Evolutionary conservation across 2,329 filamentous ascomycete species (phyloP), one percentile per base, ranked within the genome.

Genomic region (Neofusicoccum sp.): DNA sequence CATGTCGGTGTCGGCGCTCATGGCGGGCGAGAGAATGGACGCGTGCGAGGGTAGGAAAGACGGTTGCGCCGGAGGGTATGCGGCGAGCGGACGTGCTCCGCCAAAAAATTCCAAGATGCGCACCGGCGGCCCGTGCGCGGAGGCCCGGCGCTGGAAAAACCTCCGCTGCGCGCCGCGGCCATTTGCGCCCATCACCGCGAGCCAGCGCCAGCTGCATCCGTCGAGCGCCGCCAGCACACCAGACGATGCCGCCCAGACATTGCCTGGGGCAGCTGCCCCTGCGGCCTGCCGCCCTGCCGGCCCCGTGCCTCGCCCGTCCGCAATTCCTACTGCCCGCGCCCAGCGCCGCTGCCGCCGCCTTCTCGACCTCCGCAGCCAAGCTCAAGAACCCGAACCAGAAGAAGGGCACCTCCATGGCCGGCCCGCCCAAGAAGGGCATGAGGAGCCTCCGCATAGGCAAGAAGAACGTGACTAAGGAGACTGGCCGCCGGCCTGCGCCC

Each of bases 401-500:
- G 71, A 76, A 72, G 52, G 36, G 41, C 63, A 71, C 69, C 66
- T 64, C 62, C 61, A 64, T 68, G 11, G 60, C 64, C 3, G 69
- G 71, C 6, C 66, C 73, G 31, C 74, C 75, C 3, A 74, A 74
- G 62, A 72, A 72, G 65, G 76, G 75, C 8, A 67, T 69, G 33
- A 80, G 76, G 69, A 70, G 73, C 14, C 76, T 80, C 48, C 74
- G 73, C 43, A 76, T 76, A 58, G 80, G 81, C 64, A 77, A 74
- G 65, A 59, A 36, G 33, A 16, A 34, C n/a, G 33, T 44, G 4
- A 34, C 61, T 11, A 70, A 71, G n/a, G 77, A 79, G n/a, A 72
- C 74, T 12, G 76, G 75, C 31, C 76, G 78, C 76, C 83, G 87
- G 14, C 89, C 90, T 22, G 81, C 81, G 11, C 83, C 87, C 3